Evolutionary conservation across 2,329 filamentous ascomycete species (phyloP), one percentile per base, ranked within the genome.

Genomic region (Clonostachys chloroleuca): DNA sequence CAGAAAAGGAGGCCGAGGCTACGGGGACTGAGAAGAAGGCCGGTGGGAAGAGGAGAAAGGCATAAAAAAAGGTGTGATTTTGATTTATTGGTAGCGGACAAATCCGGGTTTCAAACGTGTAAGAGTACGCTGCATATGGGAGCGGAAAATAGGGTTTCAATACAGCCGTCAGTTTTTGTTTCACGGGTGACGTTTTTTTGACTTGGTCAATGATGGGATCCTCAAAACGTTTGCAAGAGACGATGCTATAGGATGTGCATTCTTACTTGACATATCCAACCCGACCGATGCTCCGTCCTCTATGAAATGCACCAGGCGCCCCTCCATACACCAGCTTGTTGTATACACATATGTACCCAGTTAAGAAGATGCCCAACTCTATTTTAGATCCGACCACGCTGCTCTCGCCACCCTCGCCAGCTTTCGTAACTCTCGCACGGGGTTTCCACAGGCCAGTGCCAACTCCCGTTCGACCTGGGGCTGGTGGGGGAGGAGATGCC

Each of bases 361-460:
- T 30, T 30, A 30, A 30, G 24, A 10, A 30, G 10, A 30, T 30
- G 24, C 24, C 24, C 24, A 30, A 9, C 24, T 30, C 24, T 30
- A 30, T 45, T 61, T 67, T 45, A 68, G 50, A 34, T 64, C 61
- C n/a, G 62, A 63, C 79, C 79, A 83, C 7, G 68, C 70, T 44
- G 64, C 65, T 46, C 76, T 69, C 5, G 78, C 76, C 49, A 60
- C 53, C 45, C 77, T 66, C 16, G 79, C 78, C 42, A 65, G 66
- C 47, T 66, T 72, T 42, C 80, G 68, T 41, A 81, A 67, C 50
- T 78, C 76, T 41, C 80, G 66, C 9, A 79, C 73, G 6, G 64
- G 59, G 52, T 82, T 77, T 2, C 78, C 79, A 44, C 77, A 79
- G 2, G 77, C 77, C 9, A 65, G 54, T 2, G 72, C 70, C 49